These are phyloP conservation scores for Skeletonema tropicum DNA, from an alignment of 108 stramenopile genomes.

Conservation along the genomic window DNA sequence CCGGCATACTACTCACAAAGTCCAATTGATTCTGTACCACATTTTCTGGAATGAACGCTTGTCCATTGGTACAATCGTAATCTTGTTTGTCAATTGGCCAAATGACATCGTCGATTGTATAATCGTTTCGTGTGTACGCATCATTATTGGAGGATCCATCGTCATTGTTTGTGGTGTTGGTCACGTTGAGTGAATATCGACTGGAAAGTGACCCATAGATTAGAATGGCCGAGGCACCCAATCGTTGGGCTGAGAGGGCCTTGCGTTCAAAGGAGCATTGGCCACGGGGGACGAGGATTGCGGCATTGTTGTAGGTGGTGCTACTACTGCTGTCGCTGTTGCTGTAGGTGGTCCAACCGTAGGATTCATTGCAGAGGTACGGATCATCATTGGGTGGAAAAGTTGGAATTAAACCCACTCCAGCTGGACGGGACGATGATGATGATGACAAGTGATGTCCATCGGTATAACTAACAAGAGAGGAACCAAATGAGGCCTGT, in stretches of 20 bases:
- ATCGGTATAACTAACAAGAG: slow-evolving; percentile 4
- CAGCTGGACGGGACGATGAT: neutral
- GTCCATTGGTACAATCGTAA: slow-evolving; percentile 54
- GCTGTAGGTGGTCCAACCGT: slow-evolving; percentile 17
- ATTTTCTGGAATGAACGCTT: slow-evolving; percentile 23
- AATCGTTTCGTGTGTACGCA: slow-evolving; percentile 11
- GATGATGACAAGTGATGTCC: neutral
- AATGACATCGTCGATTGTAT: slow-evolving; percentile 31
- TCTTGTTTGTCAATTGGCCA: slow-evolving; percentile 51
- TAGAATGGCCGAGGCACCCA: slow-evolving; percentile 48
- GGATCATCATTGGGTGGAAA: slow-evolving; percentile 43
- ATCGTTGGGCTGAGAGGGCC: slow-evolving; percentile 40
- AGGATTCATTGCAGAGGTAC: slow-evolving; percentile 41
- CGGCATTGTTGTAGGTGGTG: slow-evolving; percentile 8
- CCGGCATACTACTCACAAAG: slow-evolving; percentile 18
- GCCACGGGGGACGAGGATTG: slow-evolving; percentile 54
- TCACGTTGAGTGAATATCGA: slow-evolving; percentile 40
- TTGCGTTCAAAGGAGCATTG: slow-evolving; percentile 57
- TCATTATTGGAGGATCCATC: slow-evolving; percentile 1
- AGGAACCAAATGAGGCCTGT: slow-evolving; percentile 73
- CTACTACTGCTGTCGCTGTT: neutral
- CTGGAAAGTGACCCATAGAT: slow-evolving; percentile 47
- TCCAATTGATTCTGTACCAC: slow-evolving; percentile 6
- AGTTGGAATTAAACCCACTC: slow-evolving; percentile 32
- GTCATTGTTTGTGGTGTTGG: slow-evolving; percentile 37